Evolutionary conservation across 129 eudicot species (phyloP).

Genomic region (Ambrosia trifida): DNA sequence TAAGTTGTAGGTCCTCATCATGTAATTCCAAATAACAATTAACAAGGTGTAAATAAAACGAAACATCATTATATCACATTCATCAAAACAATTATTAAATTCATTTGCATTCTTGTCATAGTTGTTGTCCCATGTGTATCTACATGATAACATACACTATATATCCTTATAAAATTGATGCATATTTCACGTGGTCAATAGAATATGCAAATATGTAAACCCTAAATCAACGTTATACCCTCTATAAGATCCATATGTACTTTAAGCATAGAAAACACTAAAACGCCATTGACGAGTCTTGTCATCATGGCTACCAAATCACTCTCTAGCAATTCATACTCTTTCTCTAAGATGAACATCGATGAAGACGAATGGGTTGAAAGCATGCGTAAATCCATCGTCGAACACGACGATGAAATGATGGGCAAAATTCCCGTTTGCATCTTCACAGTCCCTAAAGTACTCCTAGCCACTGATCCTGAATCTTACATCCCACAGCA

Average conservation of each 20-base stretch:
- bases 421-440: slow-evolving; percentile 32
- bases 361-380: slow-evolving; percentile 35
- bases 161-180: not conserved
- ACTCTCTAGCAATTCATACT: slow-evolving; percentile 20
- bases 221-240: not conserved
- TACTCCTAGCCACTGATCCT: slow-evolving; percentile 37
- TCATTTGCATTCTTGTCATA: not conserved
- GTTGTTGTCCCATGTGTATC: not conserved
- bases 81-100: not conserved
- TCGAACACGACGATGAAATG: slow-evolving; percentile 28
- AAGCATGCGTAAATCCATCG: slow-evolving; percentile 27
- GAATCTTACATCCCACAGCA: slow-evolving; percentile 52
- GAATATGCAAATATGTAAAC: not conserved
- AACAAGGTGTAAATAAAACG: no score
- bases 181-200: not conserved
- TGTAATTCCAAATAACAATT: no score
- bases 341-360: slow-evolving; percentile 27
- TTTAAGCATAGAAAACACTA: not conserved
- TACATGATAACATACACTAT: not conserved
- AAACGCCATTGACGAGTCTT: not conserved
- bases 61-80: not conserved
- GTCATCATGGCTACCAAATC: slow-evolving; percentile 21
- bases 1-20: no score
- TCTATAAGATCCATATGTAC: slow-evolving; percentile 9
- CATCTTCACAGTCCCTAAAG: slow-evolving; percentile 52